These are phyloP conservation scores for Shiraia bambusicola DNA, from an alignment of 2,329 filamentous ascomycete genomes.

Conservation along the genomic window DNA sequence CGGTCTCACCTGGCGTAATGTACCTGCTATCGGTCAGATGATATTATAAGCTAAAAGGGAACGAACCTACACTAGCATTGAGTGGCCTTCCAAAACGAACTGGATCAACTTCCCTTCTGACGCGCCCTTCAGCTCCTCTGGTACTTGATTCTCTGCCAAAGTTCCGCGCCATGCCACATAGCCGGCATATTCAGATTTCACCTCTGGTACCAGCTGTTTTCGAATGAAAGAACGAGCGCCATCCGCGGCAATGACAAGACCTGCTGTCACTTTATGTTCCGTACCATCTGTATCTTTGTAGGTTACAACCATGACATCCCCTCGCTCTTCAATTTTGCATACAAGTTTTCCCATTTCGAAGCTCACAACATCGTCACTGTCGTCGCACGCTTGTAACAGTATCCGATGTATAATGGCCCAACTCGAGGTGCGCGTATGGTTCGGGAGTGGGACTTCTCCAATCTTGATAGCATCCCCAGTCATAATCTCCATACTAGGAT, in stretches of 20 bases:
- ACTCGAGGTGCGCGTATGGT: slow-evolving; percentile 15
- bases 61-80: slow-evolving; percentile 1
- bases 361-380: slow-evolving; percentile 1
- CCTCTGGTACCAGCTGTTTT: slow-evolving; percentile 9
- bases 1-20: slow-evolving; percentile 43
- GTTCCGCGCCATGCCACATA: slow-evolving; percentile 22
- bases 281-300: slow-evolving; percentile 2
- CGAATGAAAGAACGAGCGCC: slow-evolving; percentile 18
- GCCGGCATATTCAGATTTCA: slow-evolving; percentile 17
- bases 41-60: too few relatives aligned
- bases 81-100: neutral
- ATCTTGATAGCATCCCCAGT: slow-evolving; percentile 9
- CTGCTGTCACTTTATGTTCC: slow-evolving; percentile 1
- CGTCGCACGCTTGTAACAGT: slow-evolving; percentile 11
- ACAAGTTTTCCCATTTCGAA: slow-evolving; percentile 9
- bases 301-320: slow-evolving; percentile 2
- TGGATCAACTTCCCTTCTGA: slow-evolving; percentile 10
- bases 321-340: slow-evolving; percentile 6
- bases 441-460: slow-evolving; percentile 1
- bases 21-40: slow-evolving; percentile 25
- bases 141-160: slow-evolving; percentile 8
- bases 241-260: slow-evolving; percentile 22
- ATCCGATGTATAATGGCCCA: slow-evolving; percentile 16
- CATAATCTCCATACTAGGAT: slow-evolving; percentile 12
- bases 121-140: slow-evolving; percentile 8